Evolutionary conservation across 768 basidiomycete species (phyloP).

Genomic region (Amanita fuliginea): DNA sequence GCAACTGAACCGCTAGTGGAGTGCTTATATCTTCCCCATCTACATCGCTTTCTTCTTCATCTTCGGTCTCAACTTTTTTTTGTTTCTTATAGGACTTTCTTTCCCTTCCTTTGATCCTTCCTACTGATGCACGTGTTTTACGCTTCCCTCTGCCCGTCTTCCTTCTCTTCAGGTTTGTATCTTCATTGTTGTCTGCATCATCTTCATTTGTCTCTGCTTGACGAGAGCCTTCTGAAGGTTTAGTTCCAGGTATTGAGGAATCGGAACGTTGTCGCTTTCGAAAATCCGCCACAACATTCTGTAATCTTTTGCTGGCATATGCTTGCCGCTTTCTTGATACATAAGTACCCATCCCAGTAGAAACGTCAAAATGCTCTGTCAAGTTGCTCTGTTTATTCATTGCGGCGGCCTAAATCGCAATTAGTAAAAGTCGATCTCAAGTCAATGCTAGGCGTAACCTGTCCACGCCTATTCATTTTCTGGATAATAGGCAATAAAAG

Average conservation of each 20-base stretch:
- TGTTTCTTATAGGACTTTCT: conserved; percentile 6
- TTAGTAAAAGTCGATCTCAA: neutral
- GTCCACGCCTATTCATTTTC: conserved; percentile 71
- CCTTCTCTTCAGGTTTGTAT: too few relatives aligned
- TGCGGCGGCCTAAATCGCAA: conserved; percentile 37
- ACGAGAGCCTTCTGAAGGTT: conserved; percentile 15
- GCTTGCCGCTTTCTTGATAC: conserved; percentile 75
- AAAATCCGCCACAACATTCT: conserved; percentile 78
- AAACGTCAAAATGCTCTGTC: conserved; percentile 63
- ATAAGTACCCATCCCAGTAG: conserved; percentile 52
- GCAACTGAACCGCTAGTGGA: conserved; percentile 16
- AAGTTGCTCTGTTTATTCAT: conserved; percentile 72
- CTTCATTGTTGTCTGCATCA: conserved; percentile 8
- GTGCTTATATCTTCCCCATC: conserved; percentile 12
- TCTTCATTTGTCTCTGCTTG: conserved; percentile 10
- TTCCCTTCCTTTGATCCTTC: conserved; percentile 9
- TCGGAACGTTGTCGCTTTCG: conserved; percentile 41
- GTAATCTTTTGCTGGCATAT: conserved; percentile 78
- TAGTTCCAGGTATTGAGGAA: conserved; percentile 12
- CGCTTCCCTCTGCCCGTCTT: conserved; percentile 9
- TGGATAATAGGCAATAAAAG: conserved; percentile 87
- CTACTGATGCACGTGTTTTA: conserved; percentile 3
- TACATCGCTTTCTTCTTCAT: conserved; percentile 18
- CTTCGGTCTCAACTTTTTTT: conserved; percentile 14
- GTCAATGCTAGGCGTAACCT: conserved; percentile 31